Base-by-base conservation (phyloP, 768 basidiomycete genomes). In the Flagelloscypha sp. region DNA sequence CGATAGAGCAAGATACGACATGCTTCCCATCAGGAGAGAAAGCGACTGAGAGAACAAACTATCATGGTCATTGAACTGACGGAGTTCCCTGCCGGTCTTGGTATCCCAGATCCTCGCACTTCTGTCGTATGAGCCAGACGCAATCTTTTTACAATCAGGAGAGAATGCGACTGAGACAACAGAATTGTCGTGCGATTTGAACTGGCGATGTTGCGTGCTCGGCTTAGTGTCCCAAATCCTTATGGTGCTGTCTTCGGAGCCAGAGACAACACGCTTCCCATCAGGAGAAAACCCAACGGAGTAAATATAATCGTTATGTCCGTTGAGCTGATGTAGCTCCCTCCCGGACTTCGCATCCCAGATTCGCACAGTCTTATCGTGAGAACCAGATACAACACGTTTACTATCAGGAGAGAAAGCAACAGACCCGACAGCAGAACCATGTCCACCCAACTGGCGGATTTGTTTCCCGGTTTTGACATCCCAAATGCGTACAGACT, bases 41-140 rank as follows among this genome's bases (percentile, higher is more conserved):
- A 19, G 86, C 89, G 3, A 92, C 72, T 1, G 89, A 89, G 59
- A n/a, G n/a, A n/a, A n/a, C n/a, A n/a, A n/a, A n/a, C n/a, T n/a
- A n/a, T n/a, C n/a, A n/a, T n/a, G n/a, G n/a, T n/a, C n/a, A n/a
- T n/a, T n/a, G n/a, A n/a, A n/a, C n/a, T n/a, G n/a, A n/a, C n/a
- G n/a, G n/a, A n/a, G n/a, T n/a, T n/a, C n/a, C n/a, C n/a, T n/a
- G n/a, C n/a, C n/a, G 0, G 70, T 78, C 19, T 56, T 48, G 32
- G 84, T 75, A 42, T 89, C 83, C 84, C 85, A 88, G 40, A 81
- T 76, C 56, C 89, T 87, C 42, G 92, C 53, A 31, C 83, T 88
- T 66, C 84, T 84, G 52, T 93, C 88, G 50, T 92, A 61, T 58
- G 85, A 88, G 24, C 93, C 94, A 42, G 85, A 89, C 4, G 97